Base-by-base conservation (phyloP, 495 filamentous ascomycete genomes). In the Penicillium simplicissimum region DNA sequence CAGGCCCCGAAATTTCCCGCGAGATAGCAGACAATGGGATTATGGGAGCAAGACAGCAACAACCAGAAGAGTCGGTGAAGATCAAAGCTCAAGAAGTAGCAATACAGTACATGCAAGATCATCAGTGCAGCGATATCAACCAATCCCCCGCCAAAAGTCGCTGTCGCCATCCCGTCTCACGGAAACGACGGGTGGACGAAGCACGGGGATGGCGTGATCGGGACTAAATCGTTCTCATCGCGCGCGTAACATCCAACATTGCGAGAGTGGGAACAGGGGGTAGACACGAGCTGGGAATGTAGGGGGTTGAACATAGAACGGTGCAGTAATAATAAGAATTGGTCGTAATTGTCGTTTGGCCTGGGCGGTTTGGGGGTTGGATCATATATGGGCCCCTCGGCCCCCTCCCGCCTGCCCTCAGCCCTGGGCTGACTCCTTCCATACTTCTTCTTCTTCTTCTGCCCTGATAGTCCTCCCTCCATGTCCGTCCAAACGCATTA, bases 131-230 rank as follows among this genome's bases (percentile, higher is more conserved):
- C 34, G 52, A 23, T 45, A 58, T 63, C 42, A 58, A 59, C 63
- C 68, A 66, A 68, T 68, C 66, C 37, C 51, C 40, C 31, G 14
- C 6, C 42, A 45, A 21, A n/a, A 45, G 47, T 36, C 14, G 23
- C 8, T 9, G 31, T 49, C 31, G 7, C 25, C 31, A 57, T 45
- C 17, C 42, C 15, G 51, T 31, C 45, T 31, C 14, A 25, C 45
- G 31, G 13, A 11, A 49, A 31, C 19, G 21, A 37, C 21, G 48
- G 52, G 33, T 17, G 43, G 19, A 42, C 19, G 23, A 48, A 28
- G 43, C 47, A 55, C 59, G 60, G 67, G 61, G 65, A 76, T 76
- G 61, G 70, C 71, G 73, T 61, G 65, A 76, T 76, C 66, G 66
- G 43, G 51, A 64, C 71, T 73, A 74, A 73, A 66, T 65, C 45